These are phyloP conservation scores for Metschnikowia similis DNA, from an alignment of 805 yeast genomes.

Conservation along the genomic window DNA sequence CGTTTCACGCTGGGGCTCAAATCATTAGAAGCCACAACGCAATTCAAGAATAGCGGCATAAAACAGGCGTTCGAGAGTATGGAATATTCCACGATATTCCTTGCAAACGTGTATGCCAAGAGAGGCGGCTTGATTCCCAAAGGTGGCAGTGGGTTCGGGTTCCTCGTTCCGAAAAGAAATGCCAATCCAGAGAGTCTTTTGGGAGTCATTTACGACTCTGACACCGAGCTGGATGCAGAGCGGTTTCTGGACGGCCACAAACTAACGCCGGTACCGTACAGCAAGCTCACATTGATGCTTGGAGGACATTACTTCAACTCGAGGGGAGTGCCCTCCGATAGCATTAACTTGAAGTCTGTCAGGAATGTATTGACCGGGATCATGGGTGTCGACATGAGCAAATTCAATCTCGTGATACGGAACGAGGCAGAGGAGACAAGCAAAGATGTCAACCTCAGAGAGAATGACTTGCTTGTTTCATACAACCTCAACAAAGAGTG, in stretches of 20 bases:
- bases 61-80: slow-evolving; percentile 20
- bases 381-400: slow-evolving; percentile 21
- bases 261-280: slow-evolving; percentile 34
- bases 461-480: slow-evolving; percentile 29
- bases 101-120: slow-evolving; percentile 62
- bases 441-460: slow-evolving; percentile 13
- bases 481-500: slow-evolving; percentile 42
- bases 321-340: slow-evolving; percentile 28
- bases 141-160: slow-evolving; percentile 73
- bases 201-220: slow-evolving; percentile 91
- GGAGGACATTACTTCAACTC: slow-evolving; percentile 65
- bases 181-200: slow-evolving; percentile 54
- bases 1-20: slow-evolving; percentile 54
- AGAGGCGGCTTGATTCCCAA: slow-evolving; percentile 32
- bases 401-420: slow-evolving; percentile 22
- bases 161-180: slow-evolving; percentile 62
- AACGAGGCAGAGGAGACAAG: slow-evolving; percentile 20
- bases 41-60: slow-evolving; percentile 5
- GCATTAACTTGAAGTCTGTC: slow-evolving; percentile 23
- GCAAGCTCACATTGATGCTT: slow-evolving; percentile 83
- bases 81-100: slow-evolving; percentile 48
- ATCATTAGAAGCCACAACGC: slow-evolving; percentile 28
- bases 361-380: slow-evolving; percentile 23
- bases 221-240: slow-evolving; percentile 54
- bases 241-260: slow-evolving; percentile 15